These are phyloP conservation scores for Phascolomyces articulosus DNA, from an alignment of 371 early-diverging fungal genomes.

Conservation along the genomic window DNA sequence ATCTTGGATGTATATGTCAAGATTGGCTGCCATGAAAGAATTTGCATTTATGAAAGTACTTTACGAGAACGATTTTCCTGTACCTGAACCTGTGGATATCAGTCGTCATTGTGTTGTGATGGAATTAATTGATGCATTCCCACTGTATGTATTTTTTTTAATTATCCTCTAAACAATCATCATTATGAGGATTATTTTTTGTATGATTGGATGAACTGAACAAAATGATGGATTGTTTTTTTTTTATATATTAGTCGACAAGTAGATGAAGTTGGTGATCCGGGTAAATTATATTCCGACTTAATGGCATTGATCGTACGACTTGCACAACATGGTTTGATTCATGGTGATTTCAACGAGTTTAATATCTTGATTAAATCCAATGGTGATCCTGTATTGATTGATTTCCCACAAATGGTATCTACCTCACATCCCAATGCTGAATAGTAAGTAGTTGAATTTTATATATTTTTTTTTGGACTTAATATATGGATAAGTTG, in stretches of 20 bases:
- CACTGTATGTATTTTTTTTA: slow-evolving; percentile 63
- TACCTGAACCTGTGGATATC: slow-evolving; percentile 92
- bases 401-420: slow-evolving; percentile 99
- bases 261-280: slow-evolving; percentile 82
- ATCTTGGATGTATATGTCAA: slow-evolving; percentile 98
- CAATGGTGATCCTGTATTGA: slow-evolving; percentile 85
- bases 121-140: slow-evolving; percentile 94
- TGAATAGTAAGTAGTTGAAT: slow-evolving; percentile 68
- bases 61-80: slow-evolving; percentile 93
- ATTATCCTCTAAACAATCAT: neutral
- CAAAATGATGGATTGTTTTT: neutral
- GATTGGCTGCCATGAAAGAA: slow-evolving; percentile 96
- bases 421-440: slow-evolving; percentile 95
- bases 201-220: too few species aligned
- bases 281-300: slow-evolving; percentile 90
- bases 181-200: neutral
- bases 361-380: slow-evolving; percentile 97
- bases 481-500: too few species aligned
- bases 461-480: neutral
- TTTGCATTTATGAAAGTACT: slow-evolving; percentile 95
- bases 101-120: slow-evolving; percentile 99
- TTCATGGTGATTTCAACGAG: slow-evolving; percentile 99
- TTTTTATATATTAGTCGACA: slow-evolving; percentile 65
- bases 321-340: slow-evolving; percentile 94
- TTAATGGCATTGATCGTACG: slow-evolving; percentile 96